Percentiles rank a stretch among this genome's conserved stretches.
Evolutionary conservation across 129 eudicot genomes (phyloP).

Genomic region (Tanacetum coccineum): DNA sequence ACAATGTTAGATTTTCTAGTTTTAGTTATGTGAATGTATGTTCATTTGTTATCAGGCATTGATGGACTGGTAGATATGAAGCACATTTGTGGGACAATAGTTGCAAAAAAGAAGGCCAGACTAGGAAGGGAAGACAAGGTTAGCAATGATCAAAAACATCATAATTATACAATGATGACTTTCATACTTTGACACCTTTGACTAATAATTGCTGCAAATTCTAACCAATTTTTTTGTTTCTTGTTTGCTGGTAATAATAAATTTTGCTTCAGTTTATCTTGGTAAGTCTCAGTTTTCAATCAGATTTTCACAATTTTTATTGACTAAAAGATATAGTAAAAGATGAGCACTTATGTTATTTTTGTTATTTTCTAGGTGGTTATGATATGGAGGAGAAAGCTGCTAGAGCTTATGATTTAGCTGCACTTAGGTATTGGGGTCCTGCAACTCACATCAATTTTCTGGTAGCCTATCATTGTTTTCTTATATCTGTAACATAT

Average conservation of each 20-base stretch:
- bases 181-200: constrained; percentile 22
- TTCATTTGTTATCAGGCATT: constrained; percentile 44
- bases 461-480: constrained; percentile 39
- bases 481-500: neutral
- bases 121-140: constrained; percentile 98
- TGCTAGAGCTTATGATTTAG: constrained; percentile 91
- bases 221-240: constrained; percentile 27
- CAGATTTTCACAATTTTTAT: neutral
- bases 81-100: constrained; percentile 95
- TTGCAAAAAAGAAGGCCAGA: constrained; percentile 94
- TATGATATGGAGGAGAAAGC: constrained; percentile 95
- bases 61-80: constrained; percentile 97
- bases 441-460: constrained; percentile 89
- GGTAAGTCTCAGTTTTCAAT: constrained; percentile 39
- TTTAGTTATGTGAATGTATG: neutral
- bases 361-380: constrained; percentile 2
- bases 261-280: constrained; percentile 51
- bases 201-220: constrained; percentile 22
- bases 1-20: neutral
- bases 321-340: neutral
- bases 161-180: constrained; percentile 28
- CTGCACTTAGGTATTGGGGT: constrained; percentile 97
- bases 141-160: constrained; percentile 24
- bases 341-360: neutral
- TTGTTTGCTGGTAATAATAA: constrained; percentile 29